Evolutionary conservation across 2,329 filamentous ascomycete genomes (phyloP).

Genomic region (Penicillium sp.): DNA sequence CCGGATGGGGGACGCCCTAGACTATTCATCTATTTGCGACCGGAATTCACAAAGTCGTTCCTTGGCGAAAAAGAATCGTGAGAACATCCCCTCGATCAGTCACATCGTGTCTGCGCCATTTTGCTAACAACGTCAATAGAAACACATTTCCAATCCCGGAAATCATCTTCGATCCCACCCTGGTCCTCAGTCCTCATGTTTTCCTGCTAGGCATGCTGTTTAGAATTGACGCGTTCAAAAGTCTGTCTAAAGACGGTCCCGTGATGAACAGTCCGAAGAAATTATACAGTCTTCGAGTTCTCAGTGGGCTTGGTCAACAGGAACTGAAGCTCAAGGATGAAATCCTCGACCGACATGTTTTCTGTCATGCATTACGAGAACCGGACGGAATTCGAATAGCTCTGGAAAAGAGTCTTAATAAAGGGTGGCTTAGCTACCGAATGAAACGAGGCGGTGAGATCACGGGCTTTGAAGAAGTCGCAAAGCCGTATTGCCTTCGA

Average conservation of each 20-base stretch:
- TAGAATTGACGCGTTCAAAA: slow-evolving; percentile 32
- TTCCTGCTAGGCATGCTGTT: slow-evolving; percentile 39
- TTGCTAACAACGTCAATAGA: slow-evolving; percentile 19
- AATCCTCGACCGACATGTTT: slow-evolving; percentile 33
- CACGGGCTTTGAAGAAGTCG: slow-evolving; percentile 33
- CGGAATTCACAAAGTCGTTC: slow-evolving; percentile 27
- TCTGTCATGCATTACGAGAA: slow-evolving; percentile 29
- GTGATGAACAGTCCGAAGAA: slow-evolving; percentile 34
- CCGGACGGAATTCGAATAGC: slow-evolving; percentile 26
- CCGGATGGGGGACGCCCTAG: slow-evolving; percentile 18
- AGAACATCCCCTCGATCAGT: slow-evolving; percentile 8
- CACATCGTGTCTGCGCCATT: background rate
- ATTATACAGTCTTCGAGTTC: slow-evolving; percentile 36
- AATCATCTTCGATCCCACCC: slow-evolving; percentile 32
- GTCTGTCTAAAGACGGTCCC: slow-evolving; percentile 16
- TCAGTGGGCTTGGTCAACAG: slow-evolving; percentile 33
- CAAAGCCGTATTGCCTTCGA: slow-evolving; percentile 35
- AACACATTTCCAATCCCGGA: slow-evolving; percentile 39
- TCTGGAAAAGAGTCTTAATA: slow-evolving; percentile 25
- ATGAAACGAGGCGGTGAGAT: slow-evolving; percentile 35
- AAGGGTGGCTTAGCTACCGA: slow-evolving; percentile 24
- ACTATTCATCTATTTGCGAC: slow-evolving; percentile 28
- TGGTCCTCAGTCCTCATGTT: slow-evolving; percentile 38
- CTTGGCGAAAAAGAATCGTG: slow-evolving; percentile 26
- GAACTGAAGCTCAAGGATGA: slow-evolving; percentile 32